Conservation (phyloP, 768 basidiomycete species). For the Boletus sp. region DNA sequence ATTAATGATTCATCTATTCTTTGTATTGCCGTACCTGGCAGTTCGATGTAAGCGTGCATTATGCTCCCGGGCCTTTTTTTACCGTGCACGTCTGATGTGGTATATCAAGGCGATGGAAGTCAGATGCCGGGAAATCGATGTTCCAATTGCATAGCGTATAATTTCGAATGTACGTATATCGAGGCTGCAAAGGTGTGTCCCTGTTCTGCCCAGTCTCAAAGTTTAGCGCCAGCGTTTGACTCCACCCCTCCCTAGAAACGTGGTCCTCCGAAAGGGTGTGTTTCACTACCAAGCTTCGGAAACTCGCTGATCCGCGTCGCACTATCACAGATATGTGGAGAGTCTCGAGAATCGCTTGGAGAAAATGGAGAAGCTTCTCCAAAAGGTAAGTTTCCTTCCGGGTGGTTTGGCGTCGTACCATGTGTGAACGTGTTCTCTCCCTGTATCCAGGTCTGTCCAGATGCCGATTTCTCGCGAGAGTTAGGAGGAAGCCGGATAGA, state of each 20-base stretch:
- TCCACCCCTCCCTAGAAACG: conserved; percentile 34
- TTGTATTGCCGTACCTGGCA: background rate
- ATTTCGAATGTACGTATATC: conserved; percentile 52
- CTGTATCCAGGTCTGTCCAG: conserved; percentile 58
- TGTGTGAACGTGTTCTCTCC: background rate
- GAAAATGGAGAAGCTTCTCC: conserved; percentile 62
- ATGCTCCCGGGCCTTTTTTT: background rate
- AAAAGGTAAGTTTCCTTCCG: conserved; percentile 37
- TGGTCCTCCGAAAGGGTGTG: conserved; percentile 38
- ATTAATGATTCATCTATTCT: background rate
- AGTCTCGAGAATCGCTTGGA: conserved; percentile 59
- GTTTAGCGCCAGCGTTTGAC: background rate
- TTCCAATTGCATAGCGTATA: conserved; percentile 52
- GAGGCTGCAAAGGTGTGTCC: conserved; percentile 51
- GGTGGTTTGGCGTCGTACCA: background rate
- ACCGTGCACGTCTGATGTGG: background rate
- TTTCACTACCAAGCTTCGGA: background rate
- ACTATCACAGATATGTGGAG: conserved; percentile 52
- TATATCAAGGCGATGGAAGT: conserved; percentile 52
- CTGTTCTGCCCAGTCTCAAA: background rate
- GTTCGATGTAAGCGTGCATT: conserved; percentile 25
- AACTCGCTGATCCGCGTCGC: background rate
- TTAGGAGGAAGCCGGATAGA: conserved; percentile 45
- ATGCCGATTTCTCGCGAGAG: conserved; percentile 59
- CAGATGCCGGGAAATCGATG: conserved; percentile 54